These are phyloP conservation scores for Aspergillus pseudoglaucus DNA, from an alignment of 2,329 filamentous ascomycete genomes.

Conservation along the genomic window DNA sequence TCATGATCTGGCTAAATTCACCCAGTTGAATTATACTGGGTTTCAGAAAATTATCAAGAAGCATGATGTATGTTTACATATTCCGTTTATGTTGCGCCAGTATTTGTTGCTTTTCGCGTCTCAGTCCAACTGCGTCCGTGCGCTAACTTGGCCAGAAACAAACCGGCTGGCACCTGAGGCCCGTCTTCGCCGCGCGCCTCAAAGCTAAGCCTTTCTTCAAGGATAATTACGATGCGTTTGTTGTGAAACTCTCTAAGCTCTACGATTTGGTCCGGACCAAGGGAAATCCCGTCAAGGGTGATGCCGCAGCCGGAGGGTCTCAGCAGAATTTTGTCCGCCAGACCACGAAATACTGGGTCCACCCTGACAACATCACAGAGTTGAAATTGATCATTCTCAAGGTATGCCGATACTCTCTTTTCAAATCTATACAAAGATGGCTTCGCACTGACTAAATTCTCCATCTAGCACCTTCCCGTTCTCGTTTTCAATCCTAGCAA, in stretches of 20 bases:
- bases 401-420: constrained; percentile 30
- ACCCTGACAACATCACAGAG: constrained; percentile 96
- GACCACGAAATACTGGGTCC: constrained; percentile 99
- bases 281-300: constrained; percentile 86
- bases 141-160: constrained; percentile 61
- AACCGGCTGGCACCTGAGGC: constrained; percentile 86
- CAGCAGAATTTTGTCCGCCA: constrained; percentile 96
- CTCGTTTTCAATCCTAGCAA: constrained; percentile 97
- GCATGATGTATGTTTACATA: constrained; percentile 65
- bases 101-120: not conserved
- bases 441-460: constrained; percentile 1
- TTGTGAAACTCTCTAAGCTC: constrained; percentile 87
- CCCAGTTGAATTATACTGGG: constrained; percentile 95
- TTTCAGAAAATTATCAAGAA: constrained; percentile 99
- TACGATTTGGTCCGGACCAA: constrained; percentile 92
- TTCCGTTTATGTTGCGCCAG: too few relatives aligned
- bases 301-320: constrained; percentile 80
- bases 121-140: not conserved
- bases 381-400: constrained; percentile 96
- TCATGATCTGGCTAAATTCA: constrained; percentile 95
- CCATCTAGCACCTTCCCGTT: constrained; percentile 70
- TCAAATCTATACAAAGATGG: not conserved
- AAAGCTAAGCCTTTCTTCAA: constrained; percentile 98
- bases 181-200: constrained; percentile 89
- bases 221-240: constrained; percentile 94